A percentile compares a stretch with the other conserved stretches of the same genome.
Evolutionary conservation across 495 filamentous ascomycete genomes (phyloP).

Genomic region (Bombardia bombarda): DNA sequence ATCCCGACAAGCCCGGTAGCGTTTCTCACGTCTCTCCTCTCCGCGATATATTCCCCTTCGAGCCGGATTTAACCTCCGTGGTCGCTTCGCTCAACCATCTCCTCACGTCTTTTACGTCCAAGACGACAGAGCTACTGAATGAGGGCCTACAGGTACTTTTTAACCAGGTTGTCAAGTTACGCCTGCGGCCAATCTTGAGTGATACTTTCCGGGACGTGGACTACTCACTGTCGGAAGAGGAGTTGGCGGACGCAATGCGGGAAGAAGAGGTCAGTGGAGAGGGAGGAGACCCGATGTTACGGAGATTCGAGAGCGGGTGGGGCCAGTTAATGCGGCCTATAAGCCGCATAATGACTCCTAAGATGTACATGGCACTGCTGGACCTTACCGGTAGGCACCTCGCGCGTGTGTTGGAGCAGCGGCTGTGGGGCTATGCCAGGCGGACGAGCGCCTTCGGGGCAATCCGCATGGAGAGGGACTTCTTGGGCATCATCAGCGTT

Average conservation of each 20-base stretch:
- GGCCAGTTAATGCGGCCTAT: slow-evolving; percentile 71
- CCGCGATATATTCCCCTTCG: slow-evolving; percentile 65
- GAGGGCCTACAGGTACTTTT: slow-evolving; percentile 81
- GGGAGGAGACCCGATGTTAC: slow-evolving; percentile 52
- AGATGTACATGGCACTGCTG: slow-evolving; percentile 62
- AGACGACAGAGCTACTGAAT: slow-evolving; percentile 69
- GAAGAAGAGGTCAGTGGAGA: slow-evolving; percentile 46
- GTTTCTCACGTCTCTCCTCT: slow-evolving; percentile 31
- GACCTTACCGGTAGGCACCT: slow-evolving; percentile 66
- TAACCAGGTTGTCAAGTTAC: slow-evolving; percentile 77
- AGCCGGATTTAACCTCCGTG: slow-evolving; percentile 61
- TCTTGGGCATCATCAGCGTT: slow-evolving; percentile 67
- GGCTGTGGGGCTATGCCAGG: slow-evolving; percentile 73
- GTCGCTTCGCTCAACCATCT: slow-evolving; percentile 58
- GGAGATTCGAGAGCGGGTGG: slow-evolving; percentile 75
- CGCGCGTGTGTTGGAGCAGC: slow-evolving; percentile 71
- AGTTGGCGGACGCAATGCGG: slow-evolving; percentile 38
- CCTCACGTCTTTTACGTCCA: slow-evolving; percentile 60
- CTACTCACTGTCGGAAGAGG: slow-evolving; percentile 53
- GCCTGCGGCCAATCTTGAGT: slow-evolving; percentile 73
- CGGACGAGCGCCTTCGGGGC: slow-evolving; percentile 77
- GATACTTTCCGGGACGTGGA: slow-evolving; percentile 90
- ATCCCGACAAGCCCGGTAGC: slow-evolving; percentile 3
- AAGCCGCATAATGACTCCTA: slow-evolving; percentile 66
- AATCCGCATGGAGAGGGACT: slow-evolving; percentile 79